Conservation (phyloP, 169 alveolate species). For the Amoebophrya sp. region DNA sequence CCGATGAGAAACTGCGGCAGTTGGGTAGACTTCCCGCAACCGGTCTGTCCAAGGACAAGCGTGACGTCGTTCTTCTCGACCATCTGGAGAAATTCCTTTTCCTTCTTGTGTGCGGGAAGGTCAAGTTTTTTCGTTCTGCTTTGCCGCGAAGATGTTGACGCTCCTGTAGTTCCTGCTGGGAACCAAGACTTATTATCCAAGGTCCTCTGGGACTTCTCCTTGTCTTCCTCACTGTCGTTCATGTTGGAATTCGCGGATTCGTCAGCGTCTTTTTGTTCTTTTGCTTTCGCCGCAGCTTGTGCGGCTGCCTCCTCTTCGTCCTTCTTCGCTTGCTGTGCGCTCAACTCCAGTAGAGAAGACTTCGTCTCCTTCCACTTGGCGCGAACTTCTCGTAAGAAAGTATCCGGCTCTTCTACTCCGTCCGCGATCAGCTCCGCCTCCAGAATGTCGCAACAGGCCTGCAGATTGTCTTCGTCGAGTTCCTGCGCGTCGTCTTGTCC, state of each 20-base stretch:
- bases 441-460: background rate
- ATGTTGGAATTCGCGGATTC: too few relatives aligned
- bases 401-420: background rate
- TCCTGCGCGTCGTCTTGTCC: too few relatives aligned
- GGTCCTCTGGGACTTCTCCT: too few relatives aligned
- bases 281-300: background rate
- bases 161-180: too few relatives aligned
- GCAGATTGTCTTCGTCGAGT: too few relatives aligned
- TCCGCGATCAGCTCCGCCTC: background rate
- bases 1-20: background rate
- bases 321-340: background rate
- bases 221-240: too few relatives aligned
- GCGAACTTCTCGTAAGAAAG: background rate
- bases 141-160: too few relatives aligned
- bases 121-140: too few relatives aligned
- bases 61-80: background rate
- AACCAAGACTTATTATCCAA: too few relatives aligned
- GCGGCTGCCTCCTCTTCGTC: background rate
- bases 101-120: background rate
- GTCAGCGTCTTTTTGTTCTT: background rate
- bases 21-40: background rate
- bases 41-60: background rate
- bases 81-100: background rate
- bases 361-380: background rate
- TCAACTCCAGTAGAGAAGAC: background rate